Base-by-base conservation (phyloP, 148 eudicot genomes). In the Spergularia marina region DNA sequence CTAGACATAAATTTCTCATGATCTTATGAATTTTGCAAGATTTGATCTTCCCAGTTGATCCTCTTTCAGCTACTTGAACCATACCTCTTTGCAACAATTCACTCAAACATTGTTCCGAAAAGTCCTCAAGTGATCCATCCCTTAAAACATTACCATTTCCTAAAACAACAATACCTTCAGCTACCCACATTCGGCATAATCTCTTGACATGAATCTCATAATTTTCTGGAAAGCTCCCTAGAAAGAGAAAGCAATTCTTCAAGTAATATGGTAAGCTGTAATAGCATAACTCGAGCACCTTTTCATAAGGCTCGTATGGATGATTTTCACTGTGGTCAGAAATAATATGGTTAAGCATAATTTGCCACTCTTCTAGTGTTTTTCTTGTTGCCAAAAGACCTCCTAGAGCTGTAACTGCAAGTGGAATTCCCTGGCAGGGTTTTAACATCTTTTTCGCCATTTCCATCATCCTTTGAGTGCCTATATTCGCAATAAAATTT, bases 141-240 rank as follows among this genome's bases (percentile, higher is more conserved):
- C 54, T 79, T 23, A 40, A 23, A 72, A 73, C 78, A 39, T 65
- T 72, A 1, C 68, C 74, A 59, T 72, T 21, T 34, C 60, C 55
- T 9, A 65, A 60, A 1, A 82, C 72, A n/a, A 81, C 17, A 12
- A 88, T 52, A 17, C 89, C 89, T 80, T 88, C 87, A 69, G 88
- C 90, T 25, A 83, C 77, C 88, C 86, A 85, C 76, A 83, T 56
- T 36, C 76, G 79, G 71, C 74, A 81, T 40, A 87, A 63, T 23
- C 70, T 81, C 56, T 75, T 60, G n/a, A 79, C 65, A 47, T 71
- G 69, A 70, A 88, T 80, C 11, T 82, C 78, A 30, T 21, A 73
- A 76, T 84, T 76, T 75, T 85, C 83, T 0, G 87, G 84, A 47
- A 88, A 85, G 75, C 65, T 78, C 2, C 84, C 86, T 72, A 87